A percentile compares a stretch with the other conserved stretches of the same genome.
phyloP scores from a whole-genome alignment of 257 asterid species.

The Echium plantagineum region DNA sequence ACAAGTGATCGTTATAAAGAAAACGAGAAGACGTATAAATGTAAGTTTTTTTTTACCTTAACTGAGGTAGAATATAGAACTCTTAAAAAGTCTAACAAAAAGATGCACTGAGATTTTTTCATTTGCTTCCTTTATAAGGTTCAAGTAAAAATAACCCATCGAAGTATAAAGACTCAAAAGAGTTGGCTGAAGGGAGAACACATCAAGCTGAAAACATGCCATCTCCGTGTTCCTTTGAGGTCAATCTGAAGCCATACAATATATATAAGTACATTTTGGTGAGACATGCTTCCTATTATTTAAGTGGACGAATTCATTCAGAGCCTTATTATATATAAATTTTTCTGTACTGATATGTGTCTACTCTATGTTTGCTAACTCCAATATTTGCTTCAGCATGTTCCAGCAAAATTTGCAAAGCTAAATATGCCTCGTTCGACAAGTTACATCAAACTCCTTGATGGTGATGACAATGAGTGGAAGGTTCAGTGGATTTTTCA shows the following conservation, averaged over 20 bases:
- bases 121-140: background rate
- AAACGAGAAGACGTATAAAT: background rate
- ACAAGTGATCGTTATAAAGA: background rate
- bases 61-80: background rate
- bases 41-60: background rate
- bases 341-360: background rate
- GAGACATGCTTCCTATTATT: constrained; percentile 2
- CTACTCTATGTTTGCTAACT: background rate
- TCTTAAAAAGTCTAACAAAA: background rate
- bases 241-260: background rate
- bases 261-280: constrained; percentile 3
- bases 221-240: constrained; percentile 1
- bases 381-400: background rate
- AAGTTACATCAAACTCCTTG: background rate
- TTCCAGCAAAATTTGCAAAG: background rate
- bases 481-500: background rate
- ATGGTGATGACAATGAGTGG: background rate
- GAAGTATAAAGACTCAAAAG: background rate
- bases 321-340: background rate
- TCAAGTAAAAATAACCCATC: background rate
- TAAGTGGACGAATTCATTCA: background rate
- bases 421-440: background rate
- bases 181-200: background rate
- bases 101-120: background rate
- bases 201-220: background rate